Percentiles rank a stretch among this genome's conserved stretches.
Conservation (phyloP, 2,329 filamentous ascomycete species). For the Ceratocystis huliohia region DNA sequence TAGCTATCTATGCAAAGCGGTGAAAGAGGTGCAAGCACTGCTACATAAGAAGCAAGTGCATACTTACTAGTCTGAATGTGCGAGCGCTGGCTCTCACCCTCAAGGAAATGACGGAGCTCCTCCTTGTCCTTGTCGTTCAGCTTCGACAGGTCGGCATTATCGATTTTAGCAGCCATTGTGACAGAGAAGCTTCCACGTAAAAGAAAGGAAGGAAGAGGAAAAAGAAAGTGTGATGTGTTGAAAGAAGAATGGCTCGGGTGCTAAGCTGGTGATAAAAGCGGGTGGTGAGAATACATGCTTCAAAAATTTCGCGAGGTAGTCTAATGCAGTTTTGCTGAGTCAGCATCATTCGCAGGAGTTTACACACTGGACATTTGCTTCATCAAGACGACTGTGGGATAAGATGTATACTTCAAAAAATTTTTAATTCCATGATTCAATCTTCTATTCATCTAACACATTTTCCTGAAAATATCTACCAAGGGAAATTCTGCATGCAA, state of each 20-base stretch:
- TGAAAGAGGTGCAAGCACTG: neutral
- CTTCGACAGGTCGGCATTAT: constrained; percentile 53
- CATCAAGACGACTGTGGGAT: neutral
- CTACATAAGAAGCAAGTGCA: neutral
- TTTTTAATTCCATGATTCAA: neutral
- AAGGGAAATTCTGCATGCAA: neutral
- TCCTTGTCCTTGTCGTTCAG: constrained; percentile 72
- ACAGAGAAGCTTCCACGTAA: constrained; percentile 11
- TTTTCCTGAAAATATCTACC: neutral
- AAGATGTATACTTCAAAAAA: neutral
- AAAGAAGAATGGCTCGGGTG: neutral
- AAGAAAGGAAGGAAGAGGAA: neutral
- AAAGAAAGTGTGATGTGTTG: neutral
- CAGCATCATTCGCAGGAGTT: neutral
- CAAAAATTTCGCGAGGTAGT: constrained; percentile 4
- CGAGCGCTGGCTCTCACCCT: constrained; percentile 77
- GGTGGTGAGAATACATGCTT: neutral
- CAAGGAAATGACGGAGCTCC: constrained; percentile 75
- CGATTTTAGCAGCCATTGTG: constrained; percentile 30
- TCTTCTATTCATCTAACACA: neutral
- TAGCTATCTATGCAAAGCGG: no score
- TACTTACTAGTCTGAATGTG: constrained; percentile 47
- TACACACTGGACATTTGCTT: neutral
- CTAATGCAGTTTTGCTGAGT: constrained; percentile 5
- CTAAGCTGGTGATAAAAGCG: neutral